Evolutionary conservation across 768 basidiomycete genomes (phyloP).

Genomic region (Lepiota brunneoincarnata): DNA sequence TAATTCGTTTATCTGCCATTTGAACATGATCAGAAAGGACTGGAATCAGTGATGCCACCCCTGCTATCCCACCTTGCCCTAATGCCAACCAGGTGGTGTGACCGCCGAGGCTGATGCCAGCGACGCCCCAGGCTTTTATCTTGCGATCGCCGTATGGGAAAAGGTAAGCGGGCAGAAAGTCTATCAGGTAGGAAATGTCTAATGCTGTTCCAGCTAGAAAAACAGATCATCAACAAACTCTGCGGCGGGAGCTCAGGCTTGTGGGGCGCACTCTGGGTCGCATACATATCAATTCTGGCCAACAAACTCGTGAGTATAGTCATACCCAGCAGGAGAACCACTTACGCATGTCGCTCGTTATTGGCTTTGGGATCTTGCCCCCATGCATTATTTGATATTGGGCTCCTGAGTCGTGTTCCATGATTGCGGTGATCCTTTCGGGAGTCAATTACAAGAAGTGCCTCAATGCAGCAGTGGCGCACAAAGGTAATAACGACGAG

Average conservation of each 20-base stretch:
- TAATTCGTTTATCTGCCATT: conserved; percentile 41
- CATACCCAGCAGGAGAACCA: neutral
- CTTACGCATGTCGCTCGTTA: conserved; percentile 42
- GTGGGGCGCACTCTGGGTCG: conserved; percentile 34
- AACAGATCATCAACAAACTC: neutral
- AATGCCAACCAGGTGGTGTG: conserved; percentile 80
- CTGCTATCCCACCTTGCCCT: conserved; percentile 32
- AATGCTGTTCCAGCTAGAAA: conserved; percentile 56
- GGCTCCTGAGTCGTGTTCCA: conserved; percentile 32
- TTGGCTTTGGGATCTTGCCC: conserved; percentile 21
- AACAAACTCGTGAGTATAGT: neutral
- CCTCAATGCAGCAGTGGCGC: conserved; percentile 7
- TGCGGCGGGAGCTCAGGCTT: conserved; percentile 9
- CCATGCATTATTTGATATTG: conserved; percentile 36
- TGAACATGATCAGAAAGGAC: neutral
- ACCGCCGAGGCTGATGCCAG: conserved; percentile 81
- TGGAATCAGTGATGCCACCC: neutral
- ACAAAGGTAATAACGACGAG: conserved; percentile 40
- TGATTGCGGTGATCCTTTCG: conserved; percentile 47
- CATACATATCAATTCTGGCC: conserved; percentile 44
- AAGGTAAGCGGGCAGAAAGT: conserved; percentile 71
- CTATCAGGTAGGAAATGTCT: conserved; percentile 80
- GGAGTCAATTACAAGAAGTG: neutral
- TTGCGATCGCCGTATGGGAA: conserved; percentile 63
- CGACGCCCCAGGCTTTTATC: conserved; percentile 67